Evolutionary conservation across 352 stramenopile genomes (phyloP).

Genomic region (Phytophthora brassicae): DNA sequence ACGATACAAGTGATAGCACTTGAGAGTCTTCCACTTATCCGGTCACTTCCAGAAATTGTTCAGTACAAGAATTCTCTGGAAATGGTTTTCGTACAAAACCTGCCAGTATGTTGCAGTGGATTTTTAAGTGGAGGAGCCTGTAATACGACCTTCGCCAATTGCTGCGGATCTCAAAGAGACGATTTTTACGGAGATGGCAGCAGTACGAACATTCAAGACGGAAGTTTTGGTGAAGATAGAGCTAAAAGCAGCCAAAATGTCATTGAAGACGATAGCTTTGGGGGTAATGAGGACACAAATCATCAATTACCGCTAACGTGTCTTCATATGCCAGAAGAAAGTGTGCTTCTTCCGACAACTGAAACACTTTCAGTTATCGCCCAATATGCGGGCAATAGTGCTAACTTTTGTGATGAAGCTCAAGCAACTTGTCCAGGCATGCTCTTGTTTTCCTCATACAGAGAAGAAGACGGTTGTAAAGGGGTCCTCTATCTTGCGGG

Average conservation of each 20-base stretch:
- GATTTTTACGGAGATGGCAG: neutral
- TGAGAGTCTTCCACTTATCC: conserved; percentile 14
- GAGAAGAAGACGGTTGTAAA: conserved; percentile 13
- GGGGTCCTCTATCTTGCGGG: conserved; percentile 27
- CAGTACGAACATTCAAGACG: neutral
- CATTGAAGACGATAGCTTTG: too few species aligned
- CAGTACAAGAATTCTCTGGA: conserved; percentile 21
- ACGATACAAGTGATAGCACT: conserved; percentile 25
- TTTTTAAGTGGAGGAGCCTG: conserved; percentile 26
- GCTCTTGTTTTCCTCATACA: neutral
- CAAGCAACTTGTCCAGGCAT: conserved; percentile 15
- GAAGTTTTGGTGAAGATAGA: neutral
- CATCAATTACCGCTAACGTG: conserved; percentile 12
- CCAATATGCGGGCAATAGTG: conserved; percentile 7
- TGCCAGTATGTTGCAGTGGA: conserved; percentile 29
- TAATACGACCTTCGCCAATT: conserved; percentile 35
- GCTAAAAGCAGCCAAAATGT: neutral
- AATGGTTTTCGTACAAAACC: conserved; percentile 30
- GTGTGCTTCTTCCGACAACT: conserved; percentile 5
- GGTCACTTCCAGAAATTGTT: conserved; percentile 20
- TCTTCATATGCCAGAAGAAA: conserved; percentile 13
- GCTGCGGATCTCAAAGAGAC: conserved; percentile 11
- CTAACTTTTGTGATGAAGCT: conserved; percentile 29
- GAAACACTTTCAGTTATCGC: conserved; percentile 10
- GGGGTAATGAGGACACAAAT: neutral